phyloP scores from a whole-genome alignment of 2,329 filamentous ascomycete genomes.

The Dryadomyces quercus-mongolicae region DNA sequence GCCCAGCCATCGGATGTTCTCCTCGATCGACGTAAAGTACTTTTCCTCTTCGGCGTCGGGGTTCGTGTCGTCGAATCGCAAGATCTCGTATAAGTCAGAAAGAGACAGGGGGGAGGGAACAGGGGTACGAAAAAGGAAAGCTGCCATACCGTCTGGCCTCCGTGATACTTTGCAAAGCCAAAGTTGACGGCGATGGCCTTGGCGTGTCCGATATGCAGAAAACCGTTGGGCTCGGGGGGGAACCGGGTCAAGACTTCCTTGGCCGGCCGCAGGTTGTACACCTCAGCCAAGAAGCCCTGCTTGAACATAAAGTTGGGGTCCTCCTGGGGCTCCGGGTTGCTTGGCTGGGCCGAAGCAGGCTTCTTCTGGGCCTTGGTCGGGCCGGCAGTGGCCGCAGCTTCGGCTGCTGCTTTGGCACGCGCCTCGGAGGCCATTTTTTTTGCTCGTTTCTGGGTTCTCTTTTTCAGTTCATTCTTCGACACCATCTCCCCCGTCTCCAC shows the following conservation, averaged over 20 bases:
- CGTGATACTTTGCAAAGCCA: conserved; percentile 78
- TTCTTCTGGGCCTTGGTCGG: conserved; percentile 17
- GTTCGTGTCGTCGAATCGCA: conserved; percentile 68
- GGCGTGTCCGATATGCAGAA: conserved; percentile 83
- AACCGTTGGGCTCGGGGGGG: conserved; percentile 85
- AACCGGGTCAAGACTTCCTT: conserved; percentile 59
- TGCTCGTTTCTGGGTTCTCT: conserved; percentile 40
- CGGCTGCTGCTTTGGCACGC: conserved; percentile 26
- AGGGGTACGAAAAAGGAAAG: neutral
- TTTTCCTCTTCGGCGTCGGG: conserved; percentile 84
- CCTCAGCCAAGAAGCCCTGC: conserved; percentile 60
- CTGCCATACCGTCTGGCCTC: conserved; percentile 39
- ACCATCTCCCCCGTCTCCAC: conserved; percentile 55
- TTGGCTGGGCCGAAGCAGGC: conserved; percentile 8
- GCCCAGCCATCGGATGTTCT: conserved; percentile 75
- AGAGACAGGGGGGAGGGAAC: no score
- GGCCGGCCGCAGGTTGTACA: conserved; percentile 55
- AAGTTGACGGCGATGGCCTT: conserved; percentile 97
- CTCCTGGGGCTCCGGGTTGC: conserved; percentile 35
- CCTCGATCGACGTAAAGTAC: conserved; percentile 80
- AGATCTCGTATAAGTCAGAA: conserved; percentile 7
- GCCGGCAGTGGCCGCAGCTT: conserved; percentile 12
- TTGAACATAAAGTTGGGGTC: conserved; percentile 65
- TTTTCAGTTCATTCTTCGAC: conserved; percentile 52
- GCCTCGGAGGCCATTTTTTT: conserved; percentile 3